Evolutionary conservation across 2,329 filamentous ascomycete genomes (phyloP), one percentile per base, ranked within the genome.

Genomic region (Aspergillus glaucus): DNA sequence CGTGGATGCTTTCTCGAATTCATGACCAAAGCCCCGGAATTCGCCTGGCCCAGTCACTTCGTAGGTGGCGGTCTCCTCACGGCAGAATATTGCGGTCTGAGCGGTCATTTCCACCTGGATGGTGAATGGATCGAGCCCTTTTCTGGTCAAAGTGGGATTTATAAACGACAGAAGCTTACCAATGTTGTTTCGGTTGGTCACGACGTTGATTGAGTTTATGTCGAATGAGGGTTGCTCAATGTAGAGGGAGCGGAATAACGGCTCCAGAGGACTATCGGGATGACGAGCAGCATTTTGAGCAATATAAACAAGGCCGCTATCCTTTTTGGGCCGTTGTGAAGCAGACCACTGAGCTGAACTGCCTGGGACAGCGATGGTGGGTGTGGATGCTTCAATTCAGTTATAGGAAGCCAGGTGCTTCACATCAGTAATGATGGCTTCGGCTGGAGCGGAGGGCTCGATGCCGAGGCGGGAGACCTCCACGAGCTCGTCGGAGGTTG

Each of bases 391-490:
- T 45, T 73, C 67, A 45, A 76, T 64, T 75, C 75, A 79, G 56
- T 74, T 78, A 59, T 79, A 79, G 2, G 76, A 79, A 2, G 75
- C 63, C 9, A 78, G 50, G 43, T 69, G 62, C 46, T 68, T 60
- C 7, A 71, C 64, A 45, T 59, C 30, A 12, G 52, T 59, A 21
- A 61, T 39, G 15, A 17, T 24, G 5, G 41, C 41, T 43, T 41
- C 39, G 15, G 32, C 32, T 36, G 32, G 32, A 36, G 15, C 39
- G 12, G 39, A 41, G 39, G 39, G 4, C n/a, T 41, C 17, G 21
- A 41, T 17, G 15, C 4, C 17, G 39, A 24, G 39, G 39, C 17
- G 39, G 39, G 39, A 41, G 15, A 41, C 22, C 37, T 41, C 10
- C 17, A 41, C 17, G 21, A 15, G 12, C 21, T 22, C 14, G 2